Base-by-base conservation (phyloP, 2,329 filamentous ascomycete species). In the Cladosporium sp. region DNA sequence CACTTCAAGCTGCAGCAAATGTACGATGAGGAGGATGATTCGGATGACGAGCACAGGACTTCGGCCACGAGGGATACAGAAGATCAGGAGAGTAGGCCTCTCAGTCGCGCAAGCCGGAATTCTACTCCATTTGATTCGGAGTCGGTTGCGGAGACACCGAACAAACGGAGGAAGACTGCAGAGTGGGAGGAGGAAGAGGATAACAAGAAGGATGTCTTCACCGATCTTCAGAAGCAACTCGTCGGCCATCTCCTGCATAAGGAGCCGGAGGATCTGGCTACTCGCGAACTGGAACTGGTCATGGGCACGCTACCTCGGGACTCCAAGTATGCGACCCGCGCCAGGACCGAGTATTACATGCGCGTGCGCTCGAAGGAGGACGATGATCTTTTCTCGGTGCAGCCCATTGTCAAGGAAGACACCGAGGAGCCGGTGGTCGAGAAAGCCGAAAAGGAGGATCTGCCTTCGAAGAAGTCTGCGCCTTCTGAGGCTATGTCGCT, bases 361-460 rank as follows among this genome's bases (percentile, higher is more conserved):
- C 81, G 87, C 46, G 93, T 95, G 69, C 83, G 88, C 45, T 86
- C 85, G 62, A 92, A 90, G 73, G 89, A 89, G 66, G 87, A 91
- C 54, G 87, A 92, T 61, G 87, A 89, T 61, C 75, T 92, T 4
- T 90, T 90, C 64, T 83, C 81, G 11, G 75, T 86, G 42, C 80
- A 78, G 67, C 72, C 76, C 40, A 71, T 76, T 19, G 73, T 49
- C 14, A 56, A 78, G 11, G 75, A 79, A 46, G 79, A 83, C 51
- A 18, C 41, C 14, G 48, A 50, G 9, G 38, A 43, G 16, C 48
- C 40, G 10, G 43, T 56, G 13, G 49, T 53, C 19, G 53, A 53
- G 22, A 58, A 54, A 8, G 43, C 34, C 19, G 54, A 54, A 31
- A 63, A 63, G 19, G 63, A 63, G 38, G 61, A 67, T n/a, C 61